Evolutionary conservation across 495 filamentous ascomycete species (phyloP).

Genomic region (Coniosporium apollinis): DNA sequence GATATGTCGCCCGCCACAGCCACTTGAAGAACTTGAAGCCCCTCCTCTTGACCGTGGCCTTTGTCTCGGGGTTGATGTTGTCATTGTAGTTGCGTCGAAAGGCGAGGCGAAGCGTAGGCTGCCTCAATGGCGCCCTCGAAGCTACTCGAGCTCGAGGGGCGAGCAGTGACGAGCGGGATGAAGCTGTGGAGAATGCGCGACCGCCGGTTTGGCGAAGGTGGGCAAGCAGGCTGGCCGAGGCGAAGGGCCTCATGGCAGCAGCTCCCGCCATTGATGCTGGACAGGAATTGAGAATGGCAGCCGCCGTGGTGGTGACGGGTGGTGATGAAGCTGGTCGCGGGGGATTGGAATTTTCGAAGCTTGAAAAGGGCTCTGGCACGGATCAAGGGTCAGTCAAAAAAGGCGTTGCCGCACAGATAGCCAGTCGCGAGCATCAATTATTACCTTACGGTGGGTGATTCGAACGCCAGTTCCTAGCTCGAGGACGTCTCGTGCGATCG

Average conservation of each 20-base stretch:
- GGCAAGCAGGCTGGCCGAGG: conserved; percentile 6
- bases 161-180: conserved; percentile 1
- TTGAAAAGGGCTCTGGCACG: too few relatives aligned
- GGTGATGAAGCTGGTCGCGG: too few relatives aligned
- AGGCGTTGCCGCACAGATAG: too few relatives aligned
- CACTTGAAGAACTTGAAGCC: conserved; percentile 34
- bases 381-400: too few relatives aligned
- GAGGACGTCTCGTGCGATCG: too few relatives aligned
- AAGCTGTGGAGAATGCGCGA: conserved; percentile 8
- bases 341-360: too few relatives aligned
- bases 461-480: too few relatives aligned
- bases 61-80: conserved; percentile 5
- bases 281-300: too few relatives aligned
- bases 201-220: background rate
- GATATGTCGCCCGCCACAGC: conserved; percentile 62
- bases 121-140: background rate
- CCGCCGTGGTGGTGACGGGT: too few relatives aligned
- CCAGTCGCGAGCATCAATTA: too few relatives aligned
- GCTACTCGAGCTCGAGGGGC: background rate
- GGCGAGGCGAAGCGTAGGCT: conserved; percentile 4
- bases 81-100: conserved; percentile 13
- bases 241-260: conserved; percentile 9
- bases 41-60: conserved; percentile 20
- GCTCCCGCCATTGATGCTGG: conserved; percentile 6
- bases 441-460: too few relatives aligned